These are phyloP conservation scores for Linaria vulgaris DNA, from an alignment of 257 asterid species.

Conservation along the genomic window DNA sequence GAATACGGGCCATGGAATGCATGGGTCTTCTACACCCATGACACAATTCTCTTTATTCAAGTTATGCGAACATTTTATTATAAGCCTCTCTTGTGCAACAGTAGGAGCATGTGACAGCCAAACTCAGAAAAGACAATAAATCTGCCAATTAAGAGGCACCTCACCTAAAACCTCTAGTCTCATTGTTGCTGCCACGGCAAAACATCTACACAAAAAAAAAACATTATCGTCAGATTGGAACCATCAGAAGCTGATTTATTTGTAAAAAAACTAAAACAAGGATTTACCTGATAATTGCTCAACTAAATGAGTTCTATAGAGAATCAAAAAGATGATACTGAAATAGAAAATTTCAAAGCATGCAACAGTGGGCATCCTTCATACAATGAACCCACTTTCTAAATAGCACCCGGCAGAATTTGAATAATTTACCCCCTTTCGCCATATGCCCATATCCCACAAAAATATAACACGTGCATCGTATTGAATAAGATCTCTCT, in stretches of 20 bases:
- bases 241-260: conserved; percentile 25
- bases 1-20: background rate
- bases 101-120: conserved; percentile 2
- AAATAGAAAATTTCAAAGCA: background rate
- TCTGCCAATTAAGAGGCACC: conserved; percentile 19
- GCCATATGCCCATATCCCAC: background rate
- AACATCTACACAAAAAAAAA: conserved; percentile 55
- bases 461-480: background rate
- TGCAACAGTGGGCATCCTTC: background rate
- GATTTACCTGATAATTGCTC: background rate
- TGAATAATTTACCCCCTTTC: background rate
- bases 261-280: background rate
- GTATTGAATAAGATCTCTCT: background rate
- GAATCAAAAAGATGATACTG: conserved; percentile 1
- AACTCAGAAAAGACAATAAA: conserved; percentile 16
- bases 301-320: background rate
- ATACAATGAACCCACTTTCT: background rate
- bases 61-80: conserved; percentile 2
- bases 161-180: conserved; percentile 92
- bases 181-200: conserved; percentile 96
- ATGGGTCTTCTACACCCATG: background rate
- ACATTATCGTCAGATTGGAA: conserved; percentile 20
- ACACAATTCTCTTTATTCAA: background rate
- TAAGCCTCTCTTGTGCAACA: background rate
- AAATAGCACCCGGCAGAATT: background rate